Percentiles rank a stretch among this genome's conserved stretches.
phyloP scores from a whole-genome alignment of 345 rosid genomes.

The Hirschfeldia incana region DNA sequence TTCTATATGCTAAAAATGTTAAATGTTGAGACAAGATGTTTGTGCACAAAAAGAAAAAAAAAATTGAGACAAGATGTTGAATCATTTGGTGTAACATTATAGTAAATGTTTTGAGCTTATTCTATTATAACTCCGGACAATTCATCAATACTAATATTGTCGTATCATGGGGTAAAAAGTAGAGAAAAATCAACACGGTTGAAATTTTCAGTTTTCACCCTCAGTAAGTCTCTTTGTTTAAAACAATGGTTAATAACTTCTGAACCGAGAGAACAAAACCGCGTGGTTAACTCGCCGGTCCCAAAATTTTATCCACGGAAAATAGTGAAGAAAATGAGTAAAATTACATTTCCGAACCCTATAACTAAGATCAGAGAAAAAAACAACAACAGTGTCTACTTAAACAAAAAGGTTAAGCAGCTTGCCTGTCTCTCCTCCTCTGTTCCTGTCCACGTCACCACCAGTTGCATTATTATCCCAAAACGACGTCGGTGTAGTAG shows the following conservation, averaged over 20 bases:
- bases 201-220: background rate
- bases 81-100: background rate
- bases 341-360: background rate
- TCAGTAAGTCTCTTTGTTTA: background rate
- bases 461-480: slow-evolving; percentile 49
- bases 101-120: background rate
- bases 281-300: slow-evolving; percentile 18
- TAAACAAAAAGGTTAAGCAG: slow-evolving; percentile 53
- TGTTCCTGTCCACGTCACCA: slow-evolving; percentile 32
- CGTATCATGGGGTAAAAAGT: background rate
- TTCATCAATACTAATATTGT: background rate
- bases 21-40: too few species aligned
- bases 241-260: slow-evolving; percentile 19
- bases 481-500: slow-evolving; percentile 47
- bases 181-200: background rate
- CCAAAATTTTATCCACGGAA: slow-evolving; percentile 17
- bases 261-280: slow-evolving; percentile 23
- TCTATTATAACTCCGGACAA: background rate
- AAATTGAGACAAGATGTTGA: background rate
- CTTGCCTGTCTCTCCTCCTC: slow-evolving; percentile 48
- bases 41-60: too few species aligned
- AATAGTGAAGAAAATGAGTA: background rate
- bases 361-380: background rate
- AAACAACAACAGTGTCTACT: background rate
- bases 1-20: background rate